phyloP scores from a whole-genome alignment of 2,329 filamentous ascomycete species.

The Eutypella sp. region DNA sequence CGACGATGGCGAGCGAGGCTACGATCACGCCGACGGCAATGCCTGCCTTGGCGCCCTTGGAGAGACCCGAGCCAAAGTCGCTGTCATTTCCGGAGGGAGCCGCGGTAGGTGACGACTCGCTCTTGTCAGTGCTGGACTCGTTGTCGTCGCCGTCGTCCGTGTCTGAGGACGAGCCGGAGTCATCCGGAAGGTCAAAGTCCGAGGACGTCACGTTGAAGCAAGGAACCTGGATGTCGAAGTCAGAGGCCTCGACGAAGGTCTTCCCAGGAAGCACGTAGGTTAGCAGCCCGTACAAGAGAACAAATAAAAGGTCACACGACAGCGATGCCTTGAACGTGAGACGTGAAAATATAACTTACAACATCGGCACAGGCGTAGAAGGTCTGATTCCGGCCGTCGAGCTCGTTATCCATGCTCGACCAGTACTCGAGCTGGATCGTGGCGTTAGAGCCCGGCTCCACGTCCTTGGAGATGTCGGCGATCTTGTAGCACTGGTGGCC shows the following conservation, averaged over 20 bases:
- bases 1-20: conserved; percentile 25
- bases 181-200: conserved; percentile 21
- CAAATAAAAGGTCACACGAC: no score
- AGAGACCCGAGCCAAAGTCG: conserved; percentile 21
- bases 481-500: conserved; percentile 35
- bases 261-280: no score
- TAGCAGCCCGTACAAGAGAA: no score
- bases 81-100: no score
- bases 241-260: conserved; percentile 27
- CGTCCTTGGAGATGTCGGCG: conserved; percentile 17
- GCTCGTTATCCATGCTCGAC: conserved; percentile 25
- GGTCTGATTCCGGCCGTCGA: conserved; percentile 27
- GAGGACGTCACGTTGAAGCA: conserved; percentile 34
- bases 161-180: neutral
- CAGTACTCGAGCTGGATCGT: conserved; percentile 34
- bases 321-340: no score
- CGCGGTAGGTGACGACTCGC: conserved; percentile 1
- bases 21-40: conserved; percentile 31
- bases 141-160: conserved; percentile 5
- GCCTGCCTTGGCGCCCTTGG: conserved; percentile 30
- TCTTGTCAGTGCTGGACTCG: conserved; percentile 1
- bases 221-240: conserved; percentile 25
- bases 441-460: conserved; percentile 27
- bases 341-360: no score
- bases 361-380: conserved; percentile 36